phyloP scores from a whole-genome alignment of 1,139 yeast genomes.

The Geotrichum candidum region DNA sequence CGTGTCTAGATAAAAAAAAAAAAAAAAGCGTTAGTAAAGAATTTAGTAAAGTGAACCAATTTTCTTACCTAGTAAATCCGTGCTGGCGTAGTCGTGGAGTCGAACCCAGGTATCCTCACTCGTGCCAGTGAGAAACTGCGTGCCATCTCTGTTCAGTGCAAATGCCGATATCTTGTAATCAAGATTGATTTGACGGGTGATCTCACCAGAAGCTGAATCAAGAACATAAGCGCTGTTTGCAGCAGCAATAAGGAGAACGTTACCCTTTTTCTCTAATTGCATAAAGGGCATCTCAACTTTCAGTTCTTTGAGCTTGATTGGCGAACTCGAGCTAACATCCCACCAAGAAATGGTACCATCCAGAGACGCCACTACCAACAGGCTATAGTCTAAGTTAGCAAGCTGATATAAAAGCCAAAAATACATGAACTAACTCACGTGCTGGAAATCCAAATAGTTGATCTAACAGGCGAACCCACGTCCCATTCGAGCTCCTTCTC shows the following conservation, averaged over 20 bases:
- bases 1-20: conserved; percentile 21
- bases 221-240: conserved; percentile 27
- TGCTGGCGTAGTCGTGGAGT: conserved; percentile 31
- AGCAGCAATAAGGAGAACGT: conserved; percentile 20
- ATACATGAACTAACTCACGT: conserved; percentile 1
- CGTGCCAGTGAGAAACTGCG: conserved; percentile 32
- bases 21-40: not conserved
- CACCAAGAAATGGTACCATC: conserved; percentile 32
- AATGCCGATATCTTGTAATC: conserved; percentile 32
- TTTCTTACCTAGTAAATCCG: conserved; percentile 20
- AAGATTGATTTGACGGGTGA: conserved; percentile 25
- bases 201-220: conserved; percentile 24
- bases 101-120: conserved; percentile 36
- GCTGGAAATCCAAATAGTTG: conserved; percentile 22
- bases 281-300: conserved; percentile 28
- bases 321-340: conserved; percentile 24
- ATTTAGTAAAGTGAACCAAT: not conserved
- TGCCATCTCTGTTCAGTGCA: conserved; percentile 25
- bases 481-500: conserved; percentile 22
- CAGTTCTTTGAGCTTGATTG: conserved; percentile 19
- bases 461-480: conserved; percentile 18
- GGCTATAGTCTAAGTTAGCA: conserved; percentile 11
- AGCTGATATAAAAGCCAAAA: not conserved
- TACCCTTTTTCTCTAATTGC: conserved; percentile 28
- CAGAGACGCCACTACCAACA: conserved; percentile 27